Evolutionary conservation across 1,139 yeast species (phyloP), one percentile per base, ranked within the genome.

Genomic region (Kurtzmaniella quercitrusa): DNA sequence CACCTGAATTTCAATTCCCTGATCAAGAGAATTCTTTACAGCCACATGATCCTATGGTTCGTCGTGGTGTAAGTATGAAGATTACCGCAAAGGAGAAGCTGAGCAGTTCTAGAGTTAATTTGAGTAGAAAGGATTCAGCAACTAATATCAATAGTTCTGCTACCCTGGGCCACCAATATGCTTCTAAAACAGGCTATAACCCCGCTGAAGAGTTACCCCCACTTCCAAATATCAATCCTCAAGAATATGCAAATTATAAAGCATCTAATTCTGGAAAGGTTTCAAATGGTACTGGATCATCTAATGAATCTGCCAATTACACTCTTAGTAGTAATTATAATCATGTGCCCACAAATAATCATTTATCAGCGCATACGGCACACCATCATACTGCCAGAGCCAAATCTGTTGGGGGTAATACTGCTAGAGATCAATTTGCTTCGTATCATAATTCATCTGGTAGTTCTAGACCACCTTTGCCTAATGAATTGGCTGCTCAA

Each of bases 361-460:
- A 31, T 15, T 31, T 31, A 31, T 31, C 36, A 5, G 10, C 36
- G 8, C 36, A 31, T 31, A 12, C 36, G 14, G 36, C 36, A 12
- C 38, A 76, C 54, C 96, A 88, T 62, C 95, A 95, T 25, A 82
- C 90, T 15, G 96, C 95, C 0, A 77, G 96, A 55, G 95, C 96
- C 3, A 88, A 87, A 58, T 85, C 95, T 15, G 82, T 88, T 47
- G 95, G 96, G 16, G 76, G 75, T 1, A 46, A 45, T n/a, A 42
- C 47, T 15, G 36, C 47, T 2, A 46, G 45, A 15, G 69, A 67
- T 46, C 47, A 44, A 12, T 41, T 19, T 34, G 45, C 42, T 38
- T 56, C 54, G 27, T 45, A 47, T 11, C 60, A 61, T 41, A 70
- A 66, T 36, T 17, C 23, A 17, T 17, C 23, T 7, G 27, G 16